Percentiles rank a stretch among this genome's conserved stretches.
These are phyloP conservation scores for Cylindrodendrum hubeiense DNA, from an alignment of 2,329 filamentous ascomycete species.

Conservation along the genomic window DNA sequence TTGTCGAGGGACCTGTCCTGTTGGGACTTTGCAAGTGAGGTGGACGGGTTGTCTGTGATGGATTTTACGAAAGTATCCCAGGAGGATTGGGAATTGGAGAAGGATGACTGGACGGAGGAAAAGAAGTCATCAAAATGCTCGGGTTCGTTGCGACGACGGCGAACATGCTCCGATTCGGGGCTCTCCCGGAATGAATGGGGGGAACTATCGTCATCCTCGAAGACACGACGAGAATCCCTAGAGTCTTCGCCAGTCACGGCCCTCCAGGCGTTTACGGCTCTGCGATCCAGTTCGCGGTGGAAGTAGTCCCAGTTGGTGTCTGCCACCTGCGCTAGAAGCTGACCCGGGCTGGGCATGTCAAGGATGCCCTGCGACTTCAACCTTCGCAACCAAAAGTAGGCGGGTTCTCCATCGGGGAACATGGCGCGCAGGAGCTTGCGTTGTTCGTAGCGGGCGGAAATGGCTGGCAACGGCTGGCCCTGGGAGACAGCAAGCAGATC, in stretches of 20 bases:
- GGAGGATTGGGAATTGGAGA: conserved; percentile 52
- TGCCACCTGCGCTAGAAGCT: conserved; percentile 28
- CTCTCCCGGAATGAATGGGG: conserved; percentile 19
- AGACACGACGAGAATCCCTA: conserved; percentile 17
- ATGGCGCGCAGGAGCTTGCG: conserved; percentile 53
- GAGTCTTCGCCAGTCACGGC: conserved; percentile 29
- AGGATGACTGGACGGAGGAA: conserved; percentile 51
- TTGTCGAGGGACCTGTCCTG: conserved; percentile 32
- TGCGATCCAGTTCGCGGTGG: conserved; percentile 47
- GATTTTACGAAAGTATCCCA: conserved; percentile 56
- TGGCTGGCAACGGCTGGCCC: conserved; percentile 56
- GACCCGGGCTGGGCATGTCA: conserved; percentile 43
- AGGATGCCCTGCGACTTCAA: conserved; percentile 55
- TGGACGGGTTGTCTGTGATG: conserved; percentile 41
- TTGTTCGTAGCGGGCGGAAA: conserved; percentile 51
- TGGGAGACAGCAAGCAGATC: conserved; percentile 65
- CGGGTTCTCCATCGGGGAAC: conserved; percentile 56
- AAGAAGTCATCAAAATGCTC: conserved; percentile 58
- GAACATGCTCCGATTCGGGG: conserved; percentile 20
- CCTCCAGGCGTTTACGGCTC: conserved; percentile 46
- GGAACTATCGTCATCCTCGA: conserved; percentile 27
- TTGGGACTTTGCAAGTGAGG: conserved; percentile 21
- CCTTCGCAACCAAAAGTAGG: conserved; percentile 56
- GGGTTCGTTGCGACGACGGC: conserved; percentile 36
- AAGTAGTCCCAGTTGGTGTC: conserved; percentile 46